Evolutionary conservation across 345 rosid genomes (phyloP).

Genomic region (Toxicodendron radicans): DNA sequence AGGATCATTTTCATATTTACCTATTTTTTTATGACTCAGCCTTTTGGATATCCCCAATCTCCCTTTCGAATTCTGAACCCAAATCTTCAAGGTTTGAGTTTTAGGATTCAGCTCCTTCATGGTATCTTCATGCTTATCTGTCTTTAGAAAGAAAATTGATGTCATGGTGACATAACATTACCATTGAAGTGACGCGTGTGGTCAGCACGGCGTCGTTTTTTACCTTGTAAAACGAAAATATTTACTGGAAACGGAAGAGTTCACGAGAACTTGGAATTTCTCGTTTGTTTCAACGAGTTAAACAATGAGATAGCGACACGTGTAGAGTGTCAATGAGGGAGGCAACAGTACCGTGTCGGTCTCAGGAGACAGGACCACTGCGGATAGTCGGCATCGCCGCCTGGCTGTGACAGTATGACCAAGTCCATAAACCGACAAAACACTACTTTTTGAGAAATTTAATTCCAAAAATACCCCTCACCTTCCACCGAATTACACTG

Average conservation of each 20-base stretch:
- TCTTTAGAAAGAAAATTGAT: background rate
- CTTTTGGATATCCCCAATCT: too few relatives aligned
- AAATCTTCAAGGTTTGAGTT: too few relatives aligned
- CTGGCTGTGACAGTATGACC: conserved; percentile 25
- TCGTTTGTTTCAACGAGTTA: background rate
- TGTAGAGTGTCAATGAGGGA: background rate
- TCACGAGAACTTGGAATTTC: conserved; percentile 26
- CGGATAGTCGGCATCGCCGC: conserved; percentile 48
- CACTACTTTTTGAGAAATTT: conserved; percentile 33
- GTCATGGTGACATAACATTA: conserved; percentile 15
- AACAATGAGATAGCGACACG: conserved; percentile 31
- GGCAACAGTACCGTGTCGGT: conserved; percentile 33
- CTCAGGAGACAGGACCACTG: conserved; percentile 42
- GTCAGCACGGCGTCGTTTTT: conserved; percentile 1
- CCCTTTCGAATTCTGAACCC: too few relatives aligned
- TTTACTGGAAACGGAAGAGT: background rate
- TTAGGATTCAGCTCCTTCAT: too few relatives aligned
- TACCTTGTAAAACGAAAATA: background rate
- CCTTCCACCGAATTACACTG: background rate
- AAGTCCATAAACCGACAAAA: conserved; percentile 47
- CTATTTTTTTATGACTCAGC: conserved; percentile 4
- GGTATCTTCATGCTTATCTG: too few relatives aligned
- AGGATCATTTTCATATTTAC: background rate
- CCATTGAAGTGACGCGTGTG: background rate
- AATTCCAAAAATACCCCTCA: conserved; percentile 15